These are phyloP conservation scores for Nakataea oryzae DNA, from an alignment of 2,329 filamentous ascomycete species.

Conservation along the genomic window DNA sequence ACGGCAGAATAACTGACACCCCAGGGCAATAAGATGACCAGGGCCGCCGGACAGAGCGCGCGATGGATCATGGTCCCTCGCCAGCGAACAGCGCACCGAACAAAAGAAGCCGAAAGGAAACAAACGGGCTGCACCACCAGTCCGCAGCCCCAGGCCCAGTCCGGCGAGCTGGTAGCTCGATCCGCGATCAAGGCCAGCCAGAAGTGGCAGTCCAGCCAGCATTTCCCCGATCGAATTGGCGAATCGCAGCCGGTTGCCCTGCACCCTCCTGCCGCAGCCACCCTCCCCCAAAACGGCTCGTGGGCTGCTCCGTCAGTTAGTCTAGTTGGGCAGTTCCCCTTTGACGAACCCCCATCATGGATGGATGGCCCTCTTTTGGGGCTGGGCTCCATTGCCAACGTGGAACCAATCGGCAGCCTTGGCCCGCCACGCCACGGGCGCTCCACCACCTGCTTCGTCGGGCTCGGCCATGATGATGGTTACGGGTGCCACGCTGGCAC, in stretches of 20 bases:
- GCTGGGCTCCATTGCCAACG: background rate
- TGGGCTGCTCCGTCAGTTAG: too few species aligned
- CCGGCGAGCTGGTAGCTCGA: background rate
- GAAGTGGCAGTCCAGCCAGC: background rate
- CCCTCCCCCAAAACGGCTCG: too few species aligned
- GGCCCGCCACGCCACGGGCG: background rate
- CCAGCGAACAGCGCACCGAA: background rate
- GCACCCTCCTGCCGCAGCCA: background rate
- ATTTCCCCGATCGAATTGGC: background rate
- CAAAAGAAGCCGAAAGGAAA: background rate
- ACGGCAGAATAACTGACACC: too few species aligned
- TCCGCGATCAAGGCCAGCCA: background rate
- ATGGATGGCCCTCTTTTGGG: too few species aligned
- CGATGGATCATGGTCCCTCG: background rate
- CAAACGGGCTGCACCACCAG: background rate
- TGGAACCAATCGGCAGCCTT: background rate
- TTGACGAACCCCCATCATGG: too few species aligned
- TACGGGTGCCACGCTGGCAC: background rate
- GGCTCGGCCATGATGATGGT: too few species aligned
- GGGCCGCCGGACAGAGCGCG: background rate
- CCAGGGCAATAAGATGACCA: background rate
- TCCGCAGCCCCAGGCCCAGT: background rate
- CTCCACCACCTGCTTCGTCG: background rate
- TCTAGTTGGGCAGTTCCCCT: background rate
- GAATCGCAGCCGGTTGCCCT: background rate